Conservation (phyloP, 352 stramenopile species). For the Pythium brachiatum region DNA sequence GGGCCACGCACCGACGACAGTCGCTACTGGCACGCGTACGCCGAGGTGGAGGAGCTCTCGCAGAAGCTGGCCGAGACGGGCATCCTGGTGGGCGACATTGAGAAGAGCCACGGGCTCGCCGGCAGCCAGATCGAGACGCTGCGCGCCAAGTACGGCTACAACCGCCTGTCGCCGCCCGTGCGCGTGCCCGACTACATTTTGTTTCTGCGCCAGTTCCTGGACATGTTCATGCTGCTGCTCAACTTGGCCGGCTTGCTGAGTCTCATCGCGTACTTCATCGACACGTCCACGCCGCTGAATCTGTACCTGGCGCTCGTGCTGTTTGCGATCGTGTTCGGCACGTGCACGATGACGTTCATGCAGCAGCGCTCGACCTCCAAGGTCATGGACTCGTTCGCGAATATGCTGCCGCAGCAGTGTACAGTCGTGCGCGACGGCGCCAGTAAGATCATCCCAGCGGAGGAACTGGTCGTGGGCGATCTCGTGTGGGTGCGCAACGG, state of each 20-base stretch:
- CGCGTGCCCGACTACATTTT: constrained; percentile 33
- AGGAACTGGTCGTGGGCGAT: constrained; percentile 51
- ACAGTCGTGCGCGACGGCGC: constrained; percentile 45
- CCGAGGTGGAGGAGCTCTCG: constrained; percentile 28
- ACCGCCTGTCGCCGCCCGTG: constrained; percentile 37
- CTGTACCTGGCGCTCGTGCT: constrained; percentile 40
- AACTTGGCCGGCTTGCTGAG: constrained; percentile 32
- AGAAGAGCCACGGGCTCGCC: constrained; percentile 32
- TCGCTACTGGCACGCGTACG: constrained; percentile 43
- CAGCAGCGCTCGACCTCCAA: constrained; percentile 35
- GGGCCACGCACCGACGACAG: constrained; percentile 1
- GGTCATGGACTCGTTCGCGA: constrained; percentile 51
- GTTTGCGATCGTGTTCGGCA: constrained; percentile 40
- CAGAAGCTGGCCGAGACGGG: constrained; percentile 19
- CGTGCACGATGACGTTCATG: constrained; percentile 39
- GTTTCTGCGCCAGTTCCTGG: constrained; percentile 44
- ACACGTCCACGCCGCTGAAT: constrained; percentile 38
- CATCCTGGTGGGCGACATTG: constrained; percentile 27
- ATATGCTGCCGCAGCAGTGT: constrained; percentile 40
- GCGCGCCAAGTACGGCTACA: constrained; percentile 26
- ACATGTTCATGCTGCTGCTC: constrained; percentile 48
- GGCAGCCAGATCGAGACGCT: constrained; percentile 13
- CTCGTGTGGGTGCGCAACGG: constrained; percentile 49
- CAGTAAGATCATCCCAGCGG: constrained; percentile 39
- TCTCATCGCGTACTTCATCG: constrained; percentile 38